Percentiles rank a stretch among this genome's conserved stretches.
Evolutionary conservation across 1,284 basidiomycete species (phyloP).

Genomic region (Pseudozyma sp.): DNA sequence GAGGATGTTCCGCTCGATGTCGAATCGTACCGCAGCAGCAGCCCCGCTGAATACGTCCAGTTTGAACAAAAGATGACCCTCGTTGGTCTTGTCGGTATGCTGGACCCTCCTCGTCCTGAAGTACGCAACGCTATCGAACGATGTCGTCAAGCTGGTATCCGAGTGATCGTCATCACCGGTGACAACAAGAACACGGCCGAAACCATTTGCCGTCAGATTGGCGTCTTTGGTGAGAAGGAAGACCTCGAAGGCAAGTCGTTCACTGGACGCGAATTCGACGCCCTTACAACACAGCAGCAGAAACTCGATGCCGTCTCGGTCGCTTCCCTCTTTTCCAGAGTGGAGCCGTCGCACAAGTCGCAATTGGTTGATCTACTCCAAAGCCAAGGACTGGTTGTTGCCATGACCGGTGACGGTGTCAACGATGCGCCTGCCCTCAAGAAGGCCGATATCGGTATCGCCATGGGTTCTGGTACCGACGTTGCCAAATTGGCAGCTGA

Average conservation of each 20-base stretch:
- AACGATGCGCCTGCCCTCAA: constrained; percentile 71
- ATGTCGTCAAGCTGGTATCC: constrained; percentile 91
- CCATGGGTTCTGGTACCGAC: constrained; percentile 71
- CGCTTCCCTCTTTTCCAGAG: constrained; percentile 90
- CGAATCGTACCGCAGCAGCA: constrained; percentile 71
- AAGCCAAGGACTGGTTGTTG: constrained; percentile 90
- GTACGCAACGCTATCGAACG: constrained; percentile 87
- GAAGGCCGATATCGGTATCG: constrained; percentile 71
- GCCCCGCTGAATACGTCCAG: constrained; percentile 80
- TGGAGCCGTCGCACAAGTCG: constrained; percentile 94
- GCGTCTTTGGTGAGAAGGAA: constrained; percentile 77
- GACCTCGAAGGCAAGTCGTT: constrained; percentile 83
- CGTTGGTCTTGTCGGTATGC: constrained; percentile 95
- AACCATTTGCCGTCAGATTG: constrained; percentile 95
- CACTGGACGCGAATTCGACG: constrained; percentile 92
- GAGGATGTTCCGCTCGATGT: constrained; percentile 77
- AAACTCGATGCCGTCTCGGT: constrained; percentile 86
- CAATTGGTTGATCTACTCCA: constrained; percentile 96
- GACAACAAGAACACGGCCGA: constrained; percentile 99
- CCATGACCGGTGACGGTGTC: constrained; percentile 77
- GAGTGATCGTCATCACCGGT: constrained; percentile 96
- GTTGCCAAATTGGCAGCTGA: constrained; percentile 71
- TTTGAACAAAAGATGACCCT: constrained; percentile 87
- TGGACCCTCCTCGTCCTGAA: constrained; percentile 96
- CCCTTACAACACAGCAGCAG: constrained; percentile 77